Base-by-base conservation (phyloP, 2,329 filamentous ascomycete genomes). In the Monilinia vaccinii-corymbosi region DNA sequence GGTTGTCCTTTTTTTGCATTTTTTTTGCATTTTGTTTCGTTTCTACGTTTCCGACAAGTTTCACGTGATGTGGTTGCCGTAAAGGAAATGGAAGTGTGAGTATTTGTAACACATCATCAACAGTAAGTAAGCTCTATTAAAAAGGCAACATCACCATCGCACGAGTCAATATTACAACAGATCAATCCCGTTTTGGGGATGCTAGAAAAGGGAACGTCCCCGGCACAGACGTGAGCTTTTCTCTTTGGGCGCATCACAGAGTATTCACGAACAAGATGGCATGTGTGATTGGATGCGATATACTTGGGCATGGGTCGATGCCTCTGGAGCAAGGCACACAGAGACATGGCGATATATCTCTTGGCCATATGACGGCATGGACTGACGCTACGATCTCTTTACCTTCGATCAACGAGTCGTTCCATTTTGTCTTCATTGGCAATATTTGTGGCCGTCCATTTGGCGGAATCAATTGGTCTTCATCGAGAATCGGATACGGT, bases 151-250 rank as follows among this genome's bases (percentile, higher is more conserved):
- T 9, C 6, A 21, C 21, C 36, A 31, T n/a, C n/a, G n/a, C 50
- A 52, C 31, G 23, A 52, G 18, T 11, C 36, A 21, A n/a, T 5
- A 28, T 25, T 7, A 11, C 31, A 66, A 9, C 62, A 67, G 2
- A 64, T 74, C 11, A 67, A 74, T 50, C 69, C 71, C 0, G 59
- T 72, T 14, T 73, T 74, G 55, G 68, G 67, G 1, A 66, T 75
- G 38, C 36, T 74, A 18, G 67, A 73, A 44, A 65, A 65, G 38
- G 64, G 69, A n/a, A 52, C n/a, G 53, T 6, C 66, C 71, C 21
- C 64, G 51, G 13, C 55, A 61, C 8, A 64, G 63, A 23, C 68
- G 66, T 13, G 66, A 68, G 23, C 65, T 67, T n/a, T 72, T 71
- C 49, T 69, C 68, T 7, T 57, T 74, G 14, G 71, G 71, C 16